Base-by-base conservation (phyloP, 2,329 filamentous ascomycete genomes). In the Monilinia aucupariae region DNA sequence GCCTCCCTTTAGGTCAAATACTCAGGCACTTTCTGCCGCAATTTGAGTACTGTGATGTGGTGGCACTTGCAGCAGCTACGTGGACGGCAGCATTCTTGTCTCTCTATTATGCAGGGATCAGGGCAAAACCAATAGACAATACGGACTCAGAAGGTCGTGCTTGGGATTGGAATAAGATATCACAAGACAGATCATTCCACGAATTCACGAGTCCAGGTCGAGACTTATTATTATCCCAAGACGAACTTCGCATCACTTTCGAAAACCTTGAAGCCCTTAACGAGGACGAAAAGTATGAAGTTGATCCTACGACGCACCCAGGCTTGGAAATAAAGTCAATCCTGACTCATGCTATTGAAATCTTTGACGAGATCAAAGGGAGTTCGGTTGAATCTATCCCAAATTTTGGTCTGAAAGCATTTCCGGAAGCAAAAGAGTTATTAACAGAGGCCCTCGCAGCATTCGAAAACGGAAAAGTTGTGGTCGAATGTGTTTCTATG, bases 21-120 rank as follows among this genome's bases (percentile, higher is more conserved):
- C 71, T 84, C 7, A 77, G 76, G 25, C 63, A 73, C 45, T 68
- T 72, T n/a, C 55, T 74, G 7, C 76, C 76, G 1, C 34, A 71
- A 0, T 82, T 79, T 63, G 58, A 71, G 2, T 84, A 78, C 66
- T 75, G 76, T 41, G 75, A 77, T 51, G 78, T 82, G 17, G 78
- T 82, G 64, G 77, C 78, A 3, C 74, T 84, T 10, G 80, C 73
- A 7, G 69, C 74, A 4, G 75, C 78, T 5, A 83, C 81, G 9
- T 83, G 82, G 82, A 80, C 75, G 17, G 77, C 79, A 17, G 81
- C 79, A 13, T 68, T 83, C 25, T 45, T 59, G 8, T 67, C 65
- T 55, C 50, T 61, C 1, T 61, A 61, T 27, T 61, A 61, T n/a
- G 59, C 59, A 12, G 39, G 59, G 1, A 61, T 61, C 22, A 61